Evolutionary conservation across 75 land plant genomes (phyloP).

Genomic region (Ceratopteris richardii): DNA sequence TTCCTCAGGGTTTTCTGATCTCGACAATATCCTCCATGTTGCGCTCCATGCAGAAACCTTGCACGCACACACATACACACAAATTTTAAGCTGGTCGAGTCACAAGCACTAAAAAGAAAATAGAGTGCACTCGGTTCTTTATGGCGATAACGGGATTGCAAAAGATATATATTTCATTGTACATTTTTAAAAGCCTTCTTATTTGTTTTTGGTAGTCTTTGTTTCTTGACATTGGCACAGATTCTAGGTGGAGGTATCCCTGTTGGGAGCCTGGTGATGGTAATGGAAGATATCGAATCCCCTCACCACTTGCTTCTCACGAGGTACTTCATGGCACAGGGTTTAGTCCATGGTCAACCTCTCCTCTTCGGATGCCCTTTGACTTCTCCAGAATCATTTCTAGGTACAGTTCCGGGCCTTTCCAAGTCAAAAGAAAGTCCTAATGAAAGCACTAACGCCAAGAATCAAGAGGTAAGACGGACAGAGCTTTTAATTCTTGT

Average conservation of each 20-base stretch:
- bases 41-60: background rate
- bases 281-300: constrained; percentile 90
- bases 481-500: too few relatives aligned
- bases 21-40: constrained; percentile 81
- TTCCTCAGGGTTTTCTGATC: constrained; percentile 83
- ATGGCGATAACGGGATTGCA: too few relatives aligned
- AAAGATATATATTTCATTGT: too few relatives aligned
- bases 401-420: constrained; percentile 75
- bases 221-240: constrained; percentile 22
- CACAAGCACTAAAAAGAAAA: background rate
- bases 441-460: background rate
- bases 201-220: background rate
- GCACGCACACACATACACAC: background rate
- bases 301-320: constrained; percentile 87
- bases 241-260: constrained; percentile 86
- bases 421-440: constrained; percentile 16
- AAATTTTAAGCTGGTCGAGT: background rate
- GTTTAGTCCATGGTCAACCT: constrained; percentile 71
- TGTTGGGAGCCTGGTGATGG: constrained; percentile 70
- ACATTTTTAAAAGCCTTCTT: too few relatives aligned
- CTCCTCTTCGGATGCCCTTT: constrained; percentile 71
- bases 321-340: constrained; percentile 93
- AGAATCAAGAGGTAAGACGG: constrained; percentile 8
- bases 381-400: constrained; percentile 59
- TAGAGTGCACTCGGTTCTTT: background rate